Percentiles rank a stretch among this genome's conserved stretches.
Conservation (phyloP, 306 rosid species). For the Arachis stenosperma region DNA sequence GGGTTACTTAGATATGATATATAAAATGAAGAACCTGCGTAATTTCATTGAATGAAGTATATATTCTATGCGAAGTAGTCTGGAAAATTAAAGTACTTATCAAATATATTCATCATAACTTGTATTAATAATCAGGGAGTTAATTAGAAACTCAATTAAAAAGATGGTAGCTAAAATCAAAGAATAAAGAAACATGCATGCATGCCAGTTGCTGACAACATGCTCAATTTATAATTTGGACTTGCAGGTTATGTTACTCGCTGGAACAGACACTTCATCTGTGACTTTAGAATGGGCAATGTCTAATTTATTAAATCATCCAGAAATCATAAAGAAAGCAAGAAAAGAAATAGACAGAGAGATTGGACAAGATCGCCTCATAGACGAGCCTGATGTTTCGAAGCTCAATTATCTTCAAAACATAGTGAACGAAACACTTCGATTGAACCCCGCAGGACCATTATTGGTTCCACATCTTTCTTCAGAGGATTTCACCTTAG, state of each 20-base stretch:
- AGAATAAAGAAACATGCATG: background rate
- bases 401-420: constrained; percentile 55
- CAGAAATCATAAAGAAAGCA: constrained; percentile 43
- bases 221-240: no score
- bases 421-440: constrained; percentile 51
- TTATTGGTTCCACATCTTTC: constrained; percentile 53
- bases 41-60: background rate
- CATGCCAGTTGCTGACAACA: no score
- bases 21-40: no score
- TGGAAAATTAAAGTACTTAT: background rate
- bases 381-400: constrained; percentile 47
- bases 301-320: constrained; percentile 52
- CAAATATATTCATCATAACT: background rate
- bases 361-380: constrained; percentile 36
- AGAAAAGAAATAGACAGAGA: constrained; percentile 43
- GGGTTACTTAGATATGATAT: no score
- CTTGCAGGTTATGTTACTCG: constrained; percentile 44
- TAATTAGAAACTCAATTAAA: background rate
- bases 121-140: background rate
- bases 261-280: constrained; percentile 55
- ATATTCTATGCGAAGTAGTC: background rate
- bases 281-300: constrained; percentile 68
- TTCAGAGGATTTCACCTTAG: constrained; percentile 46
- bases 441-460: constrained; percentile 48
- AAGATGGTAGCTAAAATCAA: background rate